Evolutionary conservation across 164 flowering plant species (phyloP).

Genomic region (Houttuynia cordata): DNA sequence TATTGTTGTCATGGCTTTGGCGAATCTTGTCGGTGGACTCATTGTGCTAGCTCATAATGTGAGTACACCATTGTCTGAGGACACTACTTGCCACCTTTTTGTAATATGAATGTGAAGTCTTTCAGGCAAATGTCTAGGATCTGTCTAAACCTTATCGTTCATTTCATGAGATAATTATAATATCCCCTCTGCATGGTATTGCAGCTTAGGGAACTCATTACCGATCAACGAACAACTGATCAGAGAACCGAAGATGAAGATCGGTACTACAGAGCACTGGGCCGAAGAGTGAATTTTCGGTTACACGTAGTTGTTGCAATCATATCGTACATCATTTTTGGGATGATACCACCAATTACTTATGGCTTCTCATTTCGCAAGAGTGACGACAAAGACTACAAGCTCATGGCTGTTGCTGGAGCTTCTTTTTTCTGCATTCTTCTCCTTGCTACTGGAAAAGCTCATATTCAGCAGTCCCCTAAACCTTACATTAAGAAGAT

Average conservation of each 20-base stretch:
- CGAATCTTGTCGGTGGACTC: slow-evolving; percentile 72
- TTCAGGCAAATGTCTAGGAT: neutral
- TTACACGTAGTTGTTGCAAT: slow-evolving; percentile 41
- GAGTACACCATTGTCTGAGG: slow-evolving; percentile 21
- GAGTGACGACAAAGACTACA: slow-evolving; percentile 27
- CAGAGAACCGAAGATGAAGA: slow-evolving; percentile 1
- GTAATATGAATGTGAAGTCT: neutral
- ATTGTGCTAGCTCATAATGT: slow-evolving; percentile 53
- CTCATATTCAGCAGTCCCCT: slow-evolving; percentile 12
- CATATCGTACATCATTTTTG: slow-evolving; percentile 45
- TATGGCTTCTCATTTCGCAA: slow-evolving; percentile 39
- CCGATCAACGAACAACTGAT: slow-evolving; percentile 14
- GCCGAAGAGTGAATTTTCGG: slow-evolving; percentile 33
- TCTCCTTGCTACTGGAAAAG: slow-evolving; percentile 35
- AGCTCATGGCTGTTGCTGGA: slow-evolving; percentile 28
- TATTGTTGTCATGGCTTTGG: slow-evolving; percentile 56
- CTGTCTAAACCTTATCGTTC: neutral
- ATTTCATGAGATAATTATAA: neutral
- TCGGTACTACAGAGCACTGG: slow-evolving; percentile 43
- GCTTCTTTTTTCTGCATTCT: slow-evolving; percentile 34
- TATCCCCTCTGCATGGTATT: neutral
- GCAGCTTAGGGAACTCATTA: slow-evolving; percentile 57
- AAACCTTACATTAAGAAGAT: slow-evolving; percentile 22
- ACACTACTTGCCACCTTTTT: neutral
- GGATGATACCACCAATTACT: slow-evolving; percentile 33